A percentile compares a stretch with the other conserved stretches of the same genome.
Conservation (phyloP, 2,329 filamentous ascomycete genomes). For the Nothophaeocryptopus gaeumannii region DNA sequence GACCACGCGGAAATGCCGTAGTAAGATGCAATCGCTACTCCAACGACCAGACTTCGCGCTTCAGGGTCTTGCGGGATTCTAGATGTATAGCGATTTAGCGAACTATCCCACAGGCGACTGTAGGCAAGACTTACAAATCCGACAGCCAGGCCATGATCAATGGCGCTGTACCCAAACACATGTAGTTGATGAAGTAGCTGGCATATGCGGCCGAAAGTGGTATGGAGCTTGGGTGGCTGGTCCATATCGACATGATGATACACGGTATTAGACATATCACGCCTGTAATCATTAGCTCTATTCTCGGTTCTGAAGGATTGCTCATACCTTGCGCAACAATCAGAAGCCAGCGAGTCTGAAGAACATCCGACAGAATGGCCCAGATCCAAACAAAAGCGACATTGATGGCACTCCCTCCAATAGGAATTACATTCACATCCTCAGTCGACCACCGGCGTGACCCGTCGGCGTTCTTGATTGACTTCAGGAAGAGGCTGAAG, state of each 20-base stretch:
- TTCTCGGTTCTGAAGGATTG: no score
- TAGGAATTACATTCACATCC: constrained; percentile 51
- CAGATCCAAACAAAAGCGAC: constrained; percentile 55
- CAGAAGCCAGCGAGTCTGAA: constrained; percentile 52
- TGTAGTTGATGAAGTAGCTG: constrained; percentile 52
- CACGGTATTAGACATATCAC: constrained; percentile 48
- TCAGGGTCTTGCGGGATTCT: constrained; percentile 50
- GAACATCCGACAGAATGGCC: constrained; percentile 51
- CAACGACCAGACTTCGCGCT: constrained; percentile 49
- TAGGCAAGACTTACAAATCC: constrained; percentile 38
- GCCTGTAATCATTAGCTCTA: no score
- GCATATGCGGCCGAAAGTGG: constrained; percentile 50
- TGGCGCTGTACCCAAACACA: constrained; percentile 51
- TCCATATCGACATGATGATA: constrained; percentile 57
- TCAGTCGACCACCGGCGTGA: constrained; percentile 43
- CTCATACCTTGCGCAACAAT: constrained; percentile 50
- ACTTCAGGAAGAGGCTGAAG: constrained; percentile 46
- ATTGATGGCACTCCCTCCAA: constrained; percentile 49
- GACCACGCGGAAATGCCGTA: constrained; percentile 54
- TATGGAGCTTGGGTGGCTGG: constrained; percentile 43
- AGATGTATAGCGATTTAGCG: neutral
- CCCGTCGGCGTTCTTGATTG: constrained; percentile 42
- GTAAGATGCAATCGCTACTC: constrained; percentile 49
- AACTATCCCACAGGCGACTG: no score
- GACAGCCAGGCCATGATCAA: constrained; percentile 54